Percentiles rank a stretch among this genome's conserved stretches.
These are phyloP conservation scores for Limtongia smithiae DNA, from an alignment of 805 yeast species.

Conservation along the genomic window DNA sequence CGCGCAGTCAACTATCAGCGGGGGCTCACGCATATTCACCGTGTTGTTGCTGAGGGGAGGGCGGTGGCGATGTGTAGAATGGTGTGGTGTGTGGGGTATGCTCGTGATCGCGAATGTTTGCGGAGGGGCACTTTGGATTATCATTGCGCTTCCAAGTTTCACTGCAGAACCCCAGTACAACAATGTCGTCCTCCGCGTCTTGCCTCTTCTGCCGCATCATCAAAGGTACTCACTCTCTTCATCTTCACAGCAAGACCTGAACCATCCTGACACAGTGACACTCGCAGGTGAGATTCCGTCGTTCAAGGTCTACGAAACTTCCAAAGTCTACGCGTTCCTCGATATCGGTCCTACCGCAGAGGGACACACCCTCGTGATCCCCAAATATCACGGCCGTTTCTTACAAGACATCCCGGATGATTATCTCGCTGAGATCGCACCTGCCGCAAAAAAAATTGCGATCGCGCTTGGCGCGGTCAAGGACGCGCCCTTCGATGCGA, in stretches of 20 bases:
- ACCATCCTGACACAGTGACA: too few species aligned
- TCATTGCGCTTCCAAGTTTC: too few species aligned
- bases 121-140: too few species aligned
- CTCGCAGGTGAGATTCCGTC: constrained; percentile 84
- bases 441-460: constrained; percentile 82
- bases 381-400: constrained; percentile 90
- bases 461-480: constrained; percentile 54
- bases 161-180: too few species aligned
- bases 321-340: constrained; percentile 70
- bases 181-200: neutral
- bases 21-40: too few species aligned
- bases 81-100: too few species aligned
- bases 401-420: constrained; percentile 93
- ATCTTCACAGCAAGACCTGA: too few species aligned
- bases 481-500: constrained; percentile 42
- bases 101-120: too few species aligned
- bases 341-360: constrained; percentile 55
- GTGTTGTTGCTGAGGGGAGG: too few species aligned
- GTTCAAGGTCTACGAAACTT: constrained; percentile 84
- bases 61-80: too few species aligned
- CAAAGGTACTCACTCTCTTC: constrained; percentile 3
- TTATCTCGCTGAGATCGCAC: constrained; percentile 76
- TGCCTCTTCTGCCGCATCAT: constrained; percentile 12
- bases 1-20: too few species aligned
- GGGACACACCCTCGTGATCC: constrained; percentile 38